These are phyloP conservation scores for Calonectria multiphialidica DNA, from an alignment of 2,329 filamentous ascomycete species.

Conservation along the genomic window DNA sequence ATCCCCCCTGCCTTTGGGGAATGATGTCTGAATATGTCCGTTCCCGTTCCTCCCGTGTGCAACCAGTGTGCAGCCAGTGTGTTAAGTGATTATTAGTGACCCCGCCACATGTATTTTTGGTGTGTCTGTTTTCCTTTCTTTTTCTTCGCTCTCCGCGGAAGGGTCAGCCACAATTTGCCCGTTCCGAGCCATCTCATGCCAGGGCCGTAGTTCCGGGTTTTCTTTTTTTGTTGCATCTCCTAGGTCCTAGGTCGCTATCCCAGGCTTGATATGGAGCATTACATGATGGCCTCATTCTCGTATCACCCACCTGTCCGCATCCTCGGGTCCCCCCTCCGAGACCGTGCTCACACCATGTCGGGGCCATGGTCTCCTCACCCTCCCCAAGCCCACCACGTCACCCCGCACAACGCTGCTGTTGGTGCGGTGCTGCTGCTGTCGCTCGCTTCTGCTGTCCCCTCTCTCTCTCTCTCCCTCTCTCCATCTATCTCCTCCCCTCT, in stretches of 20 bases:
- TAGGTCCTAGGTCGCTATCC: no score
- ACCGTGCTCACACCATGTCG: slow-evolving; percentile 8
- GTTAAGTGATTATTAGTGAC: no score
- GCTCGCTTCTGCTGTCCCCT: neutral
- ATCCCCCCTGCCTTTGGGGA: slow-evolving; percentile 11
- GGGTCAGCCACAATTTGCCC: neutral
- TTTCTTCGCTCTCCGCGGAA: neutral
- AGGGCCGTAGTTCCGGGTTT: neutral
- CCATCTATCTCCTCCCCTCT: no score
- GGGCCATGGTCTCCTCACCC: slow-evolving; percentile 2
- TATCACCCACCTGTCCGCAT: neutral
- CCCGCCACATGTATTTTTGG: neutral
- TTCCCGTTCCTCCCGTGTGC: neutral
- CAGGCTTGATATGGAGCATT: neutral
- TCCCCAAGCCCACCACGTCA: slow-evolving; percentile 13
- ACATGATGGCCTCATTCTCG: slow-evolving; percentile 1
- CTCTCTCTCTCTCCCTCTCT: neutral
- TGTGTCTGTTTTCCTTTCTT: neutral
- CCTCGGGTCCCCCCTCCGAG: slow-evolving; percentile 13
- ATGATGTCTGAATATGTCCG: slow-evolving; percentile 2
- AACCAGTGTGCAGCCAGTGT: neutral
- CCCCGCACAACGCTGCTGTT: neutral
- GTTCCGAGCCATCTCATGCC: neutral
- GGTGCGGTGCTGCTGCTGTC: no score
- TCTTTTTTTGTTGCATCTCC: neutral